Base-by-base conservation (phyloP, 73 alveolate species). In the Paraurostyla sp. region DNA sequence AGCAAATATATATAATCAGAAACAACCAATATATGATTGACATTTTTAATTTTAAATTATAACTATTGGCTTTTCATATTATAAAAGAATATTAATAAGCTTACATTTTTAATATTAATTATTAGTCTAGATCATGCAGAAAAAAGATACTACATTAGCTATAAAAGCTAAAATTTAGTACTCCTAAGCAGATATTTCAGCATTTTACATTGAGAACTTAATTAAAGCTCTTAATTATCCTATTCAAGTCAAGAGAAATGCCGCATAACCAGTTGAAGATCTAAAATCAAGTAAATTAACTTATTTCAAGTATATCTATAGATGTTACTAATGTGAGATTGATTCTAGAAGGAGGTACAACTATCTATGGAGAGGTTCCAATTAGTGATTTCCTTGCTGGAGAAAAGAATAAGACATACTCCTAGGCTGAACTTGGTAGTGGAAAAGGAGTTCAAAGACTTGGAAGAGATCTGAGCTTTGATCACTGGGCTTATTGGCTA, bases 311-410 rank as follows among this genome's bases (percentile, higher is more conserved):
- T 49, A 6, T 71, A 36, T 25, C 6, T 38, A 22, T 49, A 52
- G 89, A 60, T 23, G 90, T 85, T 22, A 83, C 85, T 13, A 83
- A 90, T 71, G 80, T 90, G 20, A 75, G 56, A 49, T 56, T 90
- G 22, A 27, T 27, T 32, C 6, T 58, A 0, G 89, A 56, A 25
- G 88, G 36, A 11, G 88, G 80, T 15, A n/a, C 52, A 18, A 80
- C 88, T 35, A 32, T 90, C 69, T 90, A 68, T 69, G 95, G 95
- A 69, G 92, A 83, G 46, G 59, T 45, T 4, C 13, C 92, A 7
- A 76, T 85, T 30, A 73, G 85, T 50, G 85, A 45, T 40, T 51
- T 83, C 41, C 50, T 90, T 57, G 52, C 60, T 40, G 42, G 58
- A 1, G 38, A 68, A 33, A 60, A 76, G 16, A 90, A 68, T 35